Evolutionary conservation across 116 monocot genomes (phyloP).

Genomic region (Iris pallida): DNA sequence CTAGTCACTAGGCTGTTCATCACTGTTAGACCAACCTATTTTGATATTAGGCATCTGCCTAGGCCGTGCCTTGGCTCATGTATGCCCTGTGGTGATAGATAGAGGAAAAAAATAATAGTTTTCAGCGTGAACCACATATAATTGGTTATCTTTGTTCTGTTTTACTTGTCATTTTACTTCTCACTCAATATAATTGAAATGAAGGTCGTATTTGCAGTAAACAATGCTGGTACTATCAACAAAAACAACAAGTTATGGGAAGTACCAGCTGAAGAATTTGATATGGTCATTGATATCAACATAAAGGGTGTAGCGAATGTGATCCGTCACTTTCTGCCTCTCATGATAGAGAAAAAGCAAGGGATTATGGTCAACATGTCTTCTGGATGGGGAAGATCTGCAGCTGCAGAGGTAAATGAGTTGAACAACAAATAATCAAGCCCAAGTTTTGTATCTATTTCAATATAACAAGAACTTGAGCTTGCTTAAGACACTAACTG

Average conservation of each 20-base stretch:
- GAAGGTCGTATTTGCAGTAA: conserved; percentile 50
- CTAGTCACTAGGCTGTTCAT: too few relatives aligned
- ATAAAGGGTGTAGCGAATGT: conserved; percentile 85
- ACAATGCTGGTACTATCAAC: conserved; percentile 94
- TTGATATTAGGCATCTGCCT: too few relatives aligned
- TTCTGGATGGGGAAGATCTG: conserved; percentile 93
- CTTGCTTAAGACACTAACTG: not conserved
- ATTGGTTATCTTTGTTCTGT: too few relatives aligned
- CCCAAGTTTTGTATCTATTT: not conserved
- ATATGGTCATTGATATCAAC: conserved; percentile 87
- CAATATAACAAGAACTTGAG: not conserved
- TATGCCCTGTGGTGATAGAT: too few relatives aligned
- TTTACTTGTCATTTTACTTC: not conserved
- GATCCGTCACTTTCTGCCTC: conserved; percentile 85
- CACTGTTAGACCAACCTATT: too few relatives aligned
- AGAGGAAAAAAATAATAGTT: too few relatives aligned
- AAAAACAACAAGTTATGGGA: conserved; percentile 90
- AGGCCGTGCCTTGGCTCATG: too few relatives aligned
- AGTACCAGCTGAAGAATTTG: conserved; percentile 91
- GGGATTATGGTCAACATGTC: conserved; percentile 86
- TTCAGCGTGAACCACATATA: not conserved
- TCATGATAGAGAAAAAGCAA: conserved; percentile 78
- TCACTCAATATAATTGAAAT: conserved; percentile 2
- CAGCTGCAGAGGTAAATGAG: conserved; percentile 65
- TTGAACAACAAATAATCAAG: not conserved